Percentiles rank a stretch among this genome's conserved stretches.
These are phyloP conservation scores for Beauveria caledonica DNA, from an alignment of 2,329 filamentous ascomycete species.

Conservation along the genomic window DNA sequence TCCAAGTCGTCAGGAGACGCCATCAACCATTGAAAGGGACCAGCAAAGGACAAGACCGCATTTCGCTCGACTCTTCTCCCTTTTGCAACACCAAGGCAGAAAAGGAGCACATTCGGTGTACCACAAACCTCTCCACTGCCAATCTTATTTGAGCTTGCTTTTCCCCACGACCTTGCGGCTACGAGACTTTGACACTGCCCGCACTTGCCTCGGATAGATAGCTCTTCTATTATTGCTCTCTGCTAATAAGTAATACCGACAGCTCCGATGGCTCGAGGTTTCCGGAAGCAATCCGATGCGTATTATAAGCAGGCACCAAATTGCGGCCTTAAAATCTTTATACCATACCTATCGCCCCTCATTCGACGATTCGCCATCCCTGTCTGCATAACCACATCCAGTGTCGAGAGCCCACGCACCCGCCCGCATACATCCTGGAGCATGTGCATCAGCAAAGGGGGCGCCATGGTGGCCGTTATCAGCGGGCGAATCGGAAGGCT, in stretches of 20 bases:
- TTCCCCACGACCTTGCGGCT: not conserved
- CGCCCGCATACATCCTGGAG: not conserved
- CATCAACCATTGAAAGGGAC: too few species aligned
- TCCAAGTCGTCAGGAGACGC: too few species aligned
- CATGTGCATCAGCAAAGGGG: not conserved
- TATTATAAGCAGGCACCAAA: not conserved
- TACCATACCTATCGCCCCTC: not conserved
- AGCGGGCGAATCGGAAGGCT: not conserved
- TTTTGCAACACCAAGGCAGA: not conserved
- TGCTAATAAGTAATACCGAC: too few species aligned
- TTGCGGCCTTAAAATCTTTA: too few species aligned
- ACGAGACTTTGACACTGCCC: not conserved
- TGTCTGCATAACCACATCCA: not conserved
- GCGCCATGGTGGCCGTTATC: not conserved
- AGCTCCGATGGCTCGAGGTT: too few species aligned
- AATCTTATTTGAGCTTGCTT: slow-evolving; percentile 5
- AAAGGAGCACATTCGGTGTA: not conserved
- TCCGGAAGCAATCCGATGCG: too few species aligned
- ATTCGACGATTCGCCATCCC: not conserved
- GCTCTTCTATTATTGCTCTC: not conserved
- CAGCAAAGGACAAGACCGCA: not conserved
- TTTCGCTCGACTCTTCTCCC: too few species aligned
- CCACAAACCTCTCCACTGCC: slow-evolving; percentile 2
- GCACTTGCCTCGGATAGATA: not conserved
- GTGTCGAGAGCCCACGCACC: not conserved